Conservation (phyloP, 805 yeast genomes). For the Teunomyces pallodes region DNA sequence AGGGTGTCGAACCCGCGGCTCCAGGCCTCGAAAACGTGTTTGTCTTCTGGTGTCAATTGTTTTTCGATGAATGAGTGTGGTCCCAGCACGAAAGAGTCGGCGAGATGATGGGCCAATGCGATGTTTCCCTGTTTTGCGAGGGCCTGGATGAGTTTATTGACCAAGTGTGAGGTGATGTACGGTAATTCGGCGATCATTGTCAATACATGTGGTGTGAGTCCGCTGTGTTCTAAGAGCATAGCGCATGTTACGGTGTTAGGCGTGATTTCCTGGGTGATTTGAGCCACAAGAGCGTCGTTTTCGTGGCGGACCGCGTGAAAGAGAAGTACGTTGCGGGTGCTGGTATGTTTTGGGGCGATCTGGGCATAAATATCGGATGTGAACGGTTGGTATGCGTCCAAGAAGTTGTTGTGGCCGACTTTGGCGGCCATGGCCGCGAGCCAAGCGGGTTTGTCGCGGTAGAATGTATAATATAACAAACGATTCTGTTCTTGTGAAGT, state of each 20-base stretch:
- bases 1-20: conserved; percentile 15
- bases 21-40: conserved; percentile 12
- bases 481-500: conserved; percentile 28
- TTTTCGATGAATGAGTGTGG: conserved; percentile 17
- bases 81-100: conserved; percentile 9
- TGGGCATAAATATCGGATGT: conserved; percentile 17
- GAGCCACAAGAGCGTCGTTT: conserved; percentile 17
- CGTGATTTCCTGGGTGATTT: conserved; percentile 13
- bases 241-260: conserved; percentile 1
- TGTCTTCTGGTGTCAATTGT: conserved; percentile 22
- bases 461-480: conserved; percentile 29
- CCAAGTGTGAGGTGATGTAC: background rate
- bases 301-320: conserved; percentile 29
- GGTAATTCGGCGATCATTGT: background rate
- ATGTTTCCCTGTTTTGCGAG: background rate
- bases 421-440: conserved; percentile 14
- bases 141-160: background rate
- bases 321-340: conserved; percentile 24
- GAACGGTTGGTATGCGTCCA: conserved; percentile 13
- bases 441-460: conserved; percentile 21
- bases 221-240: background rate
- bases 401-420: conserved; percentile 6
- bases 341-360: conserved; percentile 10
- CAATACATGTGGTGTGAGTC: background rate
- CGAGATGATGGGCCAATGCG: background rate